Evolutionary conservation across 768 basidiomycete species (phyloP).

Genomic region (Termitomyces sp.): DNA sequence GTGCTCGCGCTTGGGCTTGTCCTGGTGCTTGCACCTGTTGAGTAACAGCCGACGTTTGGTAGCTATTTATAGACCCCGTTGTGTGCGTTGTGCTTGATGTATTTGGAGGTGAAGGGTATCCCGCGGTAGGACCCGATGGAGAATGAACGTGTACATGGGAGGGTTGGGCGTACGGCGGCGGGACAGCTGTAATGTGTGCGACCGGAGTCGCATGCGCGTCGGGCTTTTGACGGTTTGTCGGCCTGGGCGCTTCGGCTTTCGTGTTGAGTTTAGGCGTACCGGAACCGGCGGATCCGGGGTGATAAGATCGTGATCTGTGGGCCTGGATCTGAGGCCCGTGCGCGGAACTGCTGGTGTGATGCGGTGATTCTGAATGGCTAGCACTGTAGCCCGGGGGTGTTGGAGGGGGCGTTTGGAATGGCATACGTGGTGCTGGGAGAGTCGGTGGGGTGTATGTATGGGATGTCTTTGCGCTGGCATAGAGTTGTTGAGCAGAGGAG

Average conservation of each 20-base stretch:
- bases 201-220: not conserved
- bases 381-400: too few relatives aligned
- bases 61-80: not conserved
- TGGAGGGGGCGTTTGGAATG: not conserved
- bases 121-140: not conserved
- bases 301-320: slow-evolving; percentile 12
- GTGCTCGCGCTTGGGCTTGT: not conserved
- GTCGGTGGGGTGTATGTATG: slow-evolving; percentile 1
- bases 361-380: too few relatives aligned
- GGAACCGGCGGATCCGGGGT: not conserved
- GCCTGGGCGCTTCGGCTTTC: not conserved
- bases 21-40: not conserved
- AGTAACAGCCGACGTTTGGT: not conserved
- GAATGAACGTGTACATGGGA: not conserved
- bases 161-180: not conserved
- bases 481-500: slow-evolving; percentile 16
- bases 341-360: too few relatives aligned
- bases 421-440: not conserved
- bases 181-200: not conserved
- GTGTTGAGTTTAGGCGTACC: not conserved
- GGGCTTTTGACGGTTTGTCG: not conserved
- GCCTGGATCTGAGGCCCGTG: too few relatives aligned
- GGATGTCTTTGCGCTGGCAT: slow-evolving; percentile 11
- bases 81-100: not conserved
- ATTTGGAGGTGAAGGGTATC: not conserved